Conservation (phyloP, 2,329 filamentous ascomycete genomes). For the Nemania bipapillata region DNA sequence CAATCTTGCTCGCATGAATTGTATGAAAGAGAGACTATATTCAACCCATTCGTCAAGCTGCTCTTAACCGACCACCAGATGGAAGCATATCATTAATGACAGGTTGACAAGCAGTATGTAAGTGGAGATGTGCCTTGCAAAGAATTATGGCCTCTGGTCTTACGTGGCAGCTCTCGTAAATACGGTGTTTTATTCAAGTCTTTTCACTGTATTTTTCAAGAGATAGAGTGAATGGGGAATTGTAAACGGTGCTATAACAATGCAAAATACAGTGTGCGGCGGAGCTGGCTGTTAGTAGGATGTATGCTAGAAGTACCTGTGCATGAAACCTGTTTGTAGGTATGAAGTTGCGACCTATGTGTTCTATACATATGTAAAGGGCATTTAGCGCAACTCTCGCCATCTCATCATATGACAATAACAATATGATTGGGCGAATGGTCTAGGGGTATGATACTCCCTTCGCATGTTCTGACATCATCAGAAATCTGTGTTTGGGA, state of each 20-base stretch:
- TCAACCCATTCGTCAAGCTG: background rate
- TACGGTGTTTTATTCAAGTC: background rate
- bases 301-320: background rate
- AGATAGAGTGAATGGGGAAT: background rate
- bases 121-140: slow-evolving; percentile 8
- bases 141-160: background rate
- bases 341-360: too few relatives aligned
- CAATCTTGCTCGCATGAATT: slow-evolving; percentile 2
- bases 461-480: slow-evolving; percentile 37
- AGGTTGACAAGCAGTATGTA: background rate
- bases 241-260: background rate
- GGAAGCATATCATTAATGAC: background rate
- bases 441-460: slow-evolving; percentile 44
- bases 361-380: too few relatives aligned
- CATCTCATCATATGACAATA: too few relatives aligned
- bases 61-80: background rate
- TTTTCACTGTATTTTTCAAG: background rate
- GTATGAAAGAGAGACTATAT: background rate
- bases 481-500: slow-evolving; percentile 28
- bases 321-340: too few relatives aligned
- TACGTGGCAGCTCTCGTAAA: background rate
- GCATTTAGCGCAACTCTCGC: too few relatives aligned
- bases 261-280: background rate
- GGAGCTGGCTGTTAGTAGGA: background rate
- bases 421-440: slow-evolving; percentile 36